Base-by-base conservation (phyloP, 2,329 filamentous ascomycete species). In the Orbilia ellipsospora region DNA sequence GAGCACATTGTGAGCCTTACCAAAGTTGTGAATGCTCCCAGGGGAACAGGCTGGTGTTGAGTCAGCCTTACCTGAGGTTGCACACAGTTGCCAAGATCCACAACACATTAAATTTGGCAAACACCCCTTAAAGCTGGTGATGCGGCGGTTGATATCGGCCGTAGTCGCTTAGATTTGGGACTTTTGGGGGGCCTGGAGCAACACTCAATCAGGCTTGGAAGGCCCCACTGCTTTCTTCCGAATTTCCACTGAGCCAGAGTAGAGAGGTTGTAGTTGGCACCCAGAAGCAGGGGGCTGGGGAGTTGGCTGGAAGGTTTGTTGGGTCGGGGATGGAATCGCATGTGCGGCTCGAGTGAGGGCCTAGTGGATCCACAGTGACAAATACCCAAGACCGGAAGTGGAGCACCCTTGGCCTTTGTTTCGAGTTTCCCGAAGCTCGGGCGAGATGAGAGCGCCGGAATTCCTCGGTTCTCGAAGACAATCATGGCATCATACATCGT, bases 51-150 rank as follows among this genome's bases (percentile, higher is more conserved):
- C 15, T 56, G 62, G 70, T 63, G 62, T 74, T 74, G 70, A 74
- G 70, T 74, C 63, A 68, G 70, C 70, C 70, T 74, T 68, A 74
- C 70, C 70, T 74, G 70, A 74, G 52, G 63, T 68, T 36, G 42
- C 57, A 68, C 57, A 64, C 56, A 62, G 64, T 23, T 45, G 70
- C 70, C 70, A 74, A 68, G 70, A 28, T 26, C 54, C 16, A 20
- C 70, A 73, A 73, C 61, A 73, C 69, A 48, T 60, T 70, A 26
- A 36, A 36, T 4, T 36, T 36, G 31, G 31, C 31, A 36, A 36
- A 16, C 16, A 12, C 12, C 28, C 54, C 28, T 18, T 28, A 28
- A 23, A 50, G 5, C 28, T 18, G 18, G 18, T 26, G 28, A 20
- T 61, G 57, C 50, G 45, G 56, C 66, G 57, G 42, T 54, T 36